Conservation (phyloP, 768 basidiomycete species). For the Agrocybe pediades region DNA sequence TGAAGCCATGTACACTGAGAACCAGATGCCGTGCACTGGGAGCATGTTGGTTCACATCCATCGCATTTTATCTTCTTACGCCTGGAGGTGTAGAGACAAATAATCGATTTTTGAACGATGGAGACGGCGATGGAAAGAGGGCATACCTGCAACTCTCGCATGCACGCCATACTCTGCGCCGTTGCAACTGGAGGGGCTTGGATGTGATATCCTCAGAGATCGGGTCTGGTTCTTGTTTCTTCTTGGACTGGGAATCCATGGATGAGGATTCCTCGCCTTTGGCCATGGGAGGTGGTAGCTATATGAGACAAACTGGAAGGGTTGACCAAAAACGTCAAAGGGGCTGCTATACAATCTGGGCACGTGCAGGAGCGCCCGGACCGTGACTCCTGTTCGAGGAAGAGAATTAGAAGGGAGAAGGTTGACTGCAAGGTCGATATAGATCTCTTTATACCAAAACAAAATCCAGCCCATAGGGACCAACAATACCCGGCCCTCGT, state of each 20-base stretch:
- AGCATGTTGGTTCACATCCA: slow-evolving; percentile 83
- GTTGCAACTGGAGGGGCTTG: slow-evolving; percentile 78
- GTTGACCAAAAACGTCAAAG: slow-evolving; percentile 29
- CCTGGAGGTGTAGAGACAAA: slow-evolving; percentile 38
- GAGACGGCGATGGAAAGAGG: slow-evolving; percentile 18
- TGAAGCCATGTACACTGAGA: slow-evolving; percentile 88
- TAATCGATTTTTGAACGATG: slow-evolving; percentile 13
- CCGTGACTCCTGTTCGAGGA: slow-evolving; percentile 10
- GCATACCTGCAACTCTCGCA: slow-evolving; percentile 84
- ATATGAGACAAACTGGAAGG: slow-evolving; percentile 29
- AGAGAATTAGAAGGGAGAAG: slow-evolving; percentile 6
- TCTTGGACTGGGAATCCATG: slow-evolving; percentile 65
- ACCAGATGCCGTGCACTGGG: slow-evolving; percentile 74
- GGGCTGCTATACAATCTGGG: slow-evolving; percentile 16
- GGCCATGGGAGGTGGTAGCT: slow-evolving; percentile 38
- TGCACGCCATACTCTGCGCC: slow-evolving; percentile 83
- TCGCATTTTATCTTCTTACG: slow-evolving; percentile 95
- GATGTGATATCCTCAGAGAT: slow-evolving; percentile 55
- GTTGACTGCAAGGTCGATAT: not conserved
- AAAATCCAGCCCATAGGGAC: slow-evolving; percentile 5
- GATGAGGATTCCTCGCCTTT: slow-evolving; percentile 51
- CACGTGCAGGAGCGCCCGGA: slow-evolving; percentile 23
- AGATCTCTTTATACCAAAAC: slow-evolving; percentile 14
- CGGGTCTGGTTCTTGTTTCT: slow-evolving; percentile 75
- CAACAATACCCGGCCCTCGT: slow-evolving; percentile 14